Evolutionary conservation across 2,329 filamentous ascomycete species (phyloP), one percentile per base, ranked within the genome.

Genomic region (Coniella vitis): DNA sequence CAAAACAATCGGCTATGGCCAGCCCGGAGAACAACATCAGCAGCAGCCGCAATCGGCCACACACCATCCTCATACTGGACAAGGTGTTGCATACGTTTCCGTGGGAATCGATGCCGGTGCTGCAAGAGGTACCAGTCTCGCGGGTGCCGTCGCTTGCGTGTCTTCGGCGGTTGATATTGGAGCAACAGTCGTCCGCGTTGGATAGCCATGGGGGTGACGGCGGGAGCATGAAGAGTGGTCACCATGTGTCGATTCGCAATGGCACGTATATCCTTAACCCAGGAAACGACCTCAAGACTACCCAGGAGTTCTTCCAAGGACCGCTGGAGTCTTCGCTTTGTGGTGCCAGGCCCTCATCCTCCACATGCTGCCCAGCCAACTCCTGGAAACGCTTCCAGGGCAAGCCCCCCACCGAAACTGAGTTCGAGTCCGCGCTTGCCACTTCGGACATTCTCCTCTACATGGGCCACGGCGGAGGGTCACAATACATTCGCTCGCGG

Each of bases 401-500:
- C 52, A 81, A 79, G 19, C 73, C 76, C 2, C 93, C 93, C 1
- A 79, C 75, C 0, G 91, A 97, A 63, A 67, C 76, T 3, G 87
- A 94, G 54, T 91, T 97, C 64, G 82, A 84, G 55, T 60, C 68
- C 0, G 79, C 78, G 0, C 75, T 98, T 8, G 70, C 78, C 40
- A 66, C 72, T 0, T 83, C 81, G 16, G 83, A 89, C 50, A 71
- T 95, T 2, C 72, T 96, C 20, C 75, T 98, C 10, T 98, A 98
- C 70, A 97, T 98, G 65, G 93, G 93, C 1, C 93, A 98, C 68
- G 93, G 93, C 52, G 91, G 87, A 56, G 93, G 91, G 19, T 87
- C 88, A 22, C 93, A 98, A 66, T 98, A 95, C 66, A 89, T 98
- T 50, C 85, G 90, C 25, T 83, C 86, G 12, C 82, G 88, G 57